phyloP scores from a whole-genome alignment of 2,329 filamentous ascomycete species.

The Aspergillus viridinutans region DNA sequence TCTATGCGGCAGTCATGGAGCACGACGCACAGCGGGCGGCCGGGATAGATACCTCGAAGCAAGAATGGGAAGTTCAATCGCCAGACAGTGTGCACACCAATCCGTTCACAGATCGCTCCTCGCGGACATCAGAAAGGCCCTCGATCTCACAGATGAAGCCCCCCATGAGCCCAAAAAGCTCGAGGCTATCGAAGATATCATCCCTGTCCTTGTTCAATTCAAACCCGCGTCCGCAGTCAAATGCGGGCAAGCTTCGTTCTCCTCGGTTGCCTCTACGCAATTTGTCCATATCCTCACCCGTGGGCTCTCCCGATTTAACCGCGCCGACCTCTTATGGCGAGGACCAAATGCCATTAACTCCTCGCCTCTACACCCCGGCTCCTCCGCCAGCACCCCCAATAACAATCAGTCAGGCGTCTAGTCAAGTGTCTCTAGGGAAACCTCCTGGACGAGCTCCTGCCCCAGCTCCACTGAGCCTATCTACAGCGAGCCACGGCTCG shows the following conservation, averaged over 20 bases:
- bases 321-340: conserved; percentile 43
- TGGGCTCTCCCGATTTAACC: conserved; percentile 44
- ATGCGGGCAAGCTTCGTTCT: conserved; percentile 41
- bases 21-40: conserved; percentile 60
- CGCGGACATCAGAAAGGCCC: conserved; percentile 21
- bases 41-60: conserved; percentile 15
- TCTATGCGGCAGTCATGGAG: conserved; percentile 90
- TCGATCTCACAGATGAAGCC: conserved; percentile 13
- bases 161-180: conserved; percentile 30
- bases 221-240: conserved; percentile 36
- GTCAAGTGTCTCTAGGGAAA: conserved; percentile 18
- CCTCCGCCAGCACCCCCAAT: conserved; percentile 45
- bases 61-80: conserved; percentile 16
- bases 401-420: conserved; percentile 33
- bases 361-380: conserved; percentile 53
- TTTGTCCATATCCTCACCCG: conserved; percentile 55
- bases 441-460: conserved; percentile 17
- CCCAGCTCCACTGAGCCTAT: conserved; percentile 31
- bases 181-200: conserved; percentile 37
- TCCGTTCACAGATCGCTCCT: conserved; percentile 28
- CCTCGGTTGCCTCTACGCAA: conserved; percentile 46
- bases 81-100: conserved; percentile 24
- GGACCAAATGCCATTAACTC: conserved; percentile 54
- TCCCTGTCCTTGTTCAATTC: conserved; percentile 41
- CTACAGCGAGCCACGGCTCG: conserved; percentile 25